Evolutionary conservation across 2,329 filamentous ascomycete genomes (phyloP), one percentile per base, ranked within the genome.

Genomic region (Ceratocystis diversiconidia): DNA sequence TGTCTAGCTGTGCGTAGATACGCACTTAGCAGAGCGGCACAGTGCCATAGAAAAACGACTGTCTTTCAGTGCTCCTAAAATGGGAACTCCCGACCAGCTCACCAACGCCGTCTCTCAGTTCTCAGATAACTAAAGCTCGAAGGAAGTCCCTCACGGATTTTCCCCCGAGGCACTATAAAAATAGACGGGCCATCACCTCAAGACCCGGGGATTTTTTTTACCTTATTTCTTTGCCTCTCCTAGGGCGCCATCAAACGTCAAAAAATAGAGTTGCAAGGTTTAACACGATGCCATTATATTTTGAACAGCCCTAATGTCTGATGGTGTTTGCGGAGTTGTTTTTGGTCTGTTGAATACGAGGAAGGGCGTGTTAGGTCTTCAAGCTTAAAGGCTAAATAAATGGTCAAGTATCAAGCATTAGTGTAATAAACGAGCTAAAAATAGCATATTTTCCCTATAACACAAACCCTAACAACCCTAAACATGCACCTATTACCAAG

Each of bases 371-470:
- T 52, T 19, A 15, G 19, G 48, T 5, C 25, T 59, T 59, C 52
- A 59, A 59, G 28, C 52, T 59, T 59, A 59, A 59, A 57, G n/a
- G 15, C 52, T 17, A 30, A 59, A 32, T 57, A 36, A 36, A 36
- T 36, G 7, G 32, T 7, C 2, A 17, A 28, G 32, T 50, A 22
- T 10, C 1, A 30, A 30, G 5, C 15, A 30, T 30, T 1, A 30
- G 28, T 30, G 1, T 7, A 36, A 19, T 30, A 1, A 36, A 7
- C 17, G 5, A 50, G 17, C 52, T 59, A 59, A 59, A 59, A 52
- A 52, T 52, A 52, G 48, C 1, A 28, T 25, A 2, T 2, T 15
- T 1, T 15, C 17, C 6, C 12, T 25, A 10, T 25, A 25, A 8
- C 1, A 3, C 28, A 8, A 59, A 32, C 52, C 52, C 12, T 8